A percentile compares a stretch with the other conserved stretches of the same genome.
These are phyloP conservation scores for Ballota nigra DNA, from an alignment of 257 asterid species.

Conservation along the genomic window DNA sequence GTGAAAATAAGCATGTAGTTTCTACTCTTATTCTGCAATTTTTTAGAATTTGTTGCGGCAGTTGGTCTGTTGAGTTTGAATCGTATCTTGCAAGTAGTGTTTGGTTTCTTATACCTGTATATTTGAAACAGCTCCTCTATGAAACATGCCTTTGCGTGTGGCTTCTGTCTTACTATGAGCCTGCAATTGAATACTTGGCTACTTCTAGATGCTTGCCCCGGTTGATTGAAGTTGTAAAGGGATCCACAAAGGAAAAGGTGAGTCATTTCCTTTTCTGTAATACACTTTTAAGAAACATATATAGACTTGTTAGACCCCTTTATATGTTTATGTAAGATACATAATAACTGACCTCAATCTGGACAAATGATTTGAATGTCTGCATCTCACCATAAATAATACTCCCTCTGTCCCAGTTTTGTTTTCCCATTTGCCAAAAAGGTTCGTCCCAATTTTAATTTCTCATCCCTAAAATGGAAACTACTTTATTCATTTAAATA, in stretches of 20 bases:
- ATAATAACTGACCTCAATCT: neutral
- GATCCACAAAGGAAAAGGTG: conserved; percentile 90
- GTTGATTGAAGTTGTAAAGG: conserved; percentile 74
- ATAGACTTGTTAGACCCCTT: neutral
- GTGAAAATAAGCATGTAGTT: neutral
- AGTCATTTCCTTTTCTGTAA: neutral
- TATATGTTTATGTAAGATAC: conserved; percentile 1
- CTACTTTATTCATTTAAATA: too few relatives aligned
- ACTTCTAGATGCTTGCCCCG: conserved; percentile 72
- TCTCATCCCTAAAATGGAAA: too few relatives aligned
- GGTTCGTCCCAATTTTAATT: too few relatives aligned
- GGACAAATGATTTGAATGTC: conserved; percentile 1
- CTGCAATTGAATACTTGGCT: conserved; percentile 77
- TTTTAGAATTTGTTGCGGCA: neutral
- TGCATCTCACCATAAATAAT: conserved; percentile 1
- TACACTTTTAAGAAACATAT: neutral
- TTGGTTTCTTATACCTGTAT: conserved; percentile 10
- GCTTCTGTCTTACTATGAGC: conserved; percentile 83
- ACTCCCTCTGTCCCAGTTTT: too few relatives aligned
- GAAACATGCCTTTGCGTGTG: conserved; percentile 83
- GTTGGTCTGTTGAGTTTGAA: conserved; percentile 4
- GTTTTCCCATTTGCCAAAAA: too few relatives aligned
- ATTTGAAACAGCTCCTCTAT: conserved; percentile 68
- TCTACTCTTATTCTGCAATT: neutral
- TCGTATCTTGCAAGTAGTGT: neutral